A percentile compares a stretch with the other conserved stretches of the same genome.
Conservation (phyloP, 148 eudicot species). For the Agrostemma githago region DNA sequence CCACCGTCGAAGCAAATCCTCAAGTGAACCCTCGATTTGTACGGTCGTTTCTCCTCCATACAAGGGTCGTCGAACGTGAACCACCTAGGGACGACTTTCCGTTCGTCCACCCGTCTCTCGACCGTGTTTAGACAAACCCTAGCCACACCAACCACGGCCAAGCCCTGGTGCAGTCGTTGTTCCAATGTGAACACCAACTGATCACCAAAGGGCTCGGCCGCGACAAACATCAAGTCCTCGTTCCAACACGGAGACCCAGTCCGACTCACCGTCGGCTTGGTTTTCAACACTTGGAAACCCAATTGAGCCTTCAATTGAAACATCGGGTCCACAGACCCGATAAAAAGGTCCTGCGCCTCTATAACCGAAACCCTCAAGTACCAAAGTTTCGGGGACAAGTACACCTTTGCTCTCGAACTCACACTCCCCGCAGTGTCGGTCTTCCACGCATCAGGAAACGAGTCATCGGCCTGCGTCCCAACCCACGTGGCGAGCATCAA, state of each 20-base stretch:
- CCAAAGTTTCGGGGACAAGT: conserved; percentile 87
- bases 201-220: conserved; percentile 75
- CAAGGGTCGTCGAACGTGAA: conserved; percentile 53
- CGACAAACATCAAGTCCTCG: conserved; percentile 76
- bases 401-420: conserved; percentile 59
- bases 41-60: conserved; percentile 34
- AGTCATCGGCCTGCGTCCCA: conserved; percentile 88
- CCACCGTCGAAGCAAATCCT: conserved; percentile 90
- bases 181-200: conserved; percentile 48
- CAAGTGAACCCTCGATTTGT: conserved; percentile 69
- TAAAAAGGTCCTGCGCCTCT: conserved; percentile 69
- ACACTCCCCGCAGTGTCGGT: conserved; percentile 63
- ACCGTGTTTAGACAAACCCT: conserved; percentile 52
- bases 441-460: conserved; percentile 92
- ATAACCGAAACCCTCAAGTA: conserved; percentile 60
- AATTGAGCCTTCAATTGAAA: conserved; percentile 65
- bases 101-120: conserved; percentile 86
- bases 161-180: conserved; percentile 46
- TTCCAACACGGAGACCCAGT: conserved; percentile 71
- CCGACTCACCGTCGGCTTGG: conserved; percentile 38
- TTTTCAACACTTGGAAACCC: conserved; percentile 64
- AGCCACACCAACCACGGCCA: conserved; percentile 41
- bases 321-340: conserved; percentile 34
- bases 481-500: conserved; percentile 96
- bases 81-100: conserved; percentile 67